Conservation (phyloP, 2,329 filamentous ascomycete genomes). For the Monosporascus sp. region DNA sequence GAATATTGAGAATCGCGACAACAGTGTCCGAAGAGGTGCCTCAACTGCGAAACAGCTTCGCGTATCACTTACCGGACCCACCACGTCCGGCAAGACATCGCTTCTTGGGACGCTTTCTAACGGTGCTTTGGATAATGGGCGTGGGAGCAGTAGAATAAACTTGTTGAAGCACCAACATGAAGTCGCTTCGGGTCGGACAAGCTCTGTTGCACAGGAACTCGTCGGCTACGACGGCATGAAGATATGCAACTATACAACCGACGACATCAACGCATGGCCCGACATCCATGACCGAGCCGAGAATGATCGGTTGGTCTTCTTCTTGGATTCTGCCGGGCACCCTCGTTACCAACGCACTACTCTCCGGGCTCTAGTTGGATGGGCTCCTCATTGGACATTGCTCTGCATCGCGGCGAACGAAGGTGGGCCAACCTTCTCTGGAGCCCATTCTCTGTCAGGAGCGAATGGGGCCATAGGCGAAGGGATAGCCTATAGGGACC, state of each 20-base stretch:
- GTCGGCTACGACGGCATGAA: slow-evolving; percentile 66
- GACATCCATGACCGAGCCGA: slow-evolving; percentile 82
- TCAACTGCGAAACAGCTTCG: slow-evolving; percentile 70
- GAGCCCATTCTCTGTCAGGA: slow-evolving; percentile 39
- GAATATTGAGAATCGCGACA: slow-evolving; percentile 8
- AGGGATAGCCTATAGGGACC: slow-evolving; percentile 56
- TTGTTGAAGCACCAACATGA: slow-evolving; percentile 91
- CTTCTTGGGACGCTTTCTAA: slow-evolving; percentile 84
- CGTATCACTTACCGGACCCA: slow-evolving; percentile 82
- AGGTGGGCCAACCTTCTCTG: slow-evolving; percentile 37
- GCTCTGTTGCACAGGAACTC: slow-evolving; percentile 89
- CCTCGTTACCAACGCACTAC: slow-evolving; percentile 85
- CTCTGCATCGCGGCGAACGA: slow-evolving; percentile 83
- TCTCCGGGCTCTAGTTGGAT: slow-evolving; percentile 83
- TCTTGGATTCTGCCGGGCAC: slow-evolving; percentile 89
- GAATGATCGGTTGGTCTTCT: slow-evolving; percentile 71
- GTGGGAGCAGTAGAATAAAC: slow-evolving; percentile 82
- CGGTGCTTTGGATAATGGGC: slow-evolving; percentile 82
- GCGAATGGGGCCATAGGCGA: slow-evolving; percentile 46
- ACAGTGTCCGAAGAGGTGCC: slow-evolving; percentile 34
- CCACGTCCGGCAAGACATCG: slow-evolving; percentile 88
- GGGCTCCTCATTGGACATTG: slow-evolving; percentile 91
- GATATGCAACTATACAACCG: slow-evolving; percentile 79
- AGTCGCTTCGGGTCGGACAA: slow-evolving; percentile 84
- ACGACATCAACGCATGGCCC: slow-evolving; percentile 86